phyloP scores from a whole-genome alignment of 371 early-diverging fungal genomes.

The Lichtheimia ramosa region DNA sequence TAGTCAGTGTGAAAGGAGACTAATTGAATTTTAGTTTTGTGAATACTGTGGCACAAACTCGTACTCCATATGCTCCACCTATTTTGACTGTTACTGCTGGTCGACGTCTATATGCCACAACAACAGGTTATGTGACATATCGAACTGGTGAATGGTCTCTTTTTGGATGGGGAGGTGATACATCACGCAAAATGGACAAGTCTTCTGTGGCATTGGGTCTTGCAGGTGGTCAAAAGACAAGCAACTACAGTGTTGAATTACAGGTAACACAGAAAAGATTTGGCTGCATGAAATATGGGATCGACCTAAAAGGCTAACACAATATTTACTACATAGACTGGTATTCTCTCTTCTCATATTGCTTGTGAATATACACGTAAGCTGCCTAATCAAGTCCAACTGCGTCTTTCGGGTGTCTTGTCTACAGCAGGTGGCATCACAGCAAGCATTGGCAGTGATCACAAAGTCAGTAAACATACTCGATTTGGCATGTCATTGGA shows the following conservation, averaged over 20 bases:
- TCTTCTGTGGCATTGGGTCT: constrained; percentile 67
- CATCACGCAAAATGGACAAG: constrained; percentile 48
- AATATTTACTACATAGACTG: constrained; percentile 30
- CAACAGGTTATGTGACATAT: constrained; percentile 79
- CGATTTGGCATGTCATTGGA: constrained; percentile 78
- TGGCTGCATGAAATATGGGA: not conserved
- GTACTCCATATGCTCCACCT: constrained; percentile 65
- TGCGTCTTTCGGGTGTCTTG: constrained; percentile 39
- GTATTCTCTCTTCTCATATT: constrained; percentile 50
- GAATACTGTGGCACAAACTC: constrained; percentile 55
- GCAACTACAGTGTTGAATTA: constrained; percentile 55
- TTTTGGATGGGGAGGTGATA: constrained; percentile 62
- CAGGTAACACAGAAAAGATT: constrained; percentile 42
- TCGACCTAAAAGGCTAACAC: too few species aligned
- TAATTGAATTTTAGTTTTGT: constrained; percentile 50
- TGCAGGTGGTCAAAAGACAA: constrained; percentile 49
- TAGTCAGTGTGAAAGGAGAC: not conserved
- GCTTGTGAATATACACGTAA: constrained; percentile 47
- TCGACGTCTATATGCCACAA: constrained; percentile 55
- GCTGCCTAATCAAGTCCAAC: constrained; percentile 28
- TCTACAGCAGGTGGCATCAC: constrained; percentile 56
- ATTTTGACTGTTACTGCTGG: constrained; percentile 66
- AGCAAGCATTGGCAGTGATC: constrained; percentile 60
- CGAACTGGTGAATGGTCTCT: constrained; percentile 74
- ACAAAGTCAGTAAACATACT: constrained; percentile 64